Base-by-base conservation (phyloP, 208 protist species). In the Leishmania gerbilli region DNA sequence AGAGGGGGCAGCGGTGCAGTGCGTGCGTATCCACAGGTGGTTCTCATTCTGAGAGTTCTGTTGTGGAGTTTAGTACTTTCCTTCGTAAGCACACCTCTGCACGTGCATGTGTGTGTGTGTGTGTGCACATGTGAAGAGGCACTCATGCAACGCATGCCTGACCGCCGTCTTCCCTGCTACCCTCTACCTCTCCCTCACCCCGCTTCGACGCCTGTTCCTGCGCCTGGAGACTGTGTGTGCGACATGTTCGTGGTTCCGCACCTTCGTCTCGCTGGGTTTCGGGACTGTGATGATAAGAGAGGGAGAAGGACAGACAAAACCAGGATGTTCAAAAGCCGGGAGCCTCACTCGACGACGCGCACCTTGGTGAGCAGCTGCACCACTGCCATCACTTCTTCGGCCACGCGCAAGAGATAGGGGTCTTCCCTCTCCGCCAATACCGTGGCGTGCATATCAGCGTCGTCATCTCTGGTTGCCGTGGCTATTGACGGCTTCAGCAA, bases 311-410 rank as follows among this genome's bases (percentile, higher is more conserved):
- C 27, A 37, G 21, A 75, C 62, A 55, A 71, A 65, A 31, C 34
- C 47, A 4, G 6, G 34, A 27, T 40, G 27, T 51, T 34, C 42
- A 27, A 71, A 31, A 8, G 47, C n/a, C 42, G 17, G 47, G 34
- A 27, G 37, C 58, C 42, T 76, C 55, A 87, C 13, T 74, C 42
- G 27, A 37, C 49, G 21, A 65, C 27, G 24, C 74, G 78, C 45
- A 79, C 60, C 53, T 71, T 79, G 0, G 53, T 69, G 31, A 95
- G 27, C 69, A 92, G 92, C 82, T 96, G 91, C 77, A 92, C 62
- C 13, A 94, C 19, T 19, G 87, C 69, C 77, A 95, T 81, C 15
- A 87, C 65, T 47, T 96, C 90, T 74, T 90, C 68, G 24, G 91
- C 87, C n/a, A 94, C 86, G 24, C 74, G 64, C 24, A 77, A 65